Percentiles rank a stretch among this genome's conserved stretches.
Conservation (phyloP, 352 stramenopile species). For the Elongisporangium prolatum region DNA sequence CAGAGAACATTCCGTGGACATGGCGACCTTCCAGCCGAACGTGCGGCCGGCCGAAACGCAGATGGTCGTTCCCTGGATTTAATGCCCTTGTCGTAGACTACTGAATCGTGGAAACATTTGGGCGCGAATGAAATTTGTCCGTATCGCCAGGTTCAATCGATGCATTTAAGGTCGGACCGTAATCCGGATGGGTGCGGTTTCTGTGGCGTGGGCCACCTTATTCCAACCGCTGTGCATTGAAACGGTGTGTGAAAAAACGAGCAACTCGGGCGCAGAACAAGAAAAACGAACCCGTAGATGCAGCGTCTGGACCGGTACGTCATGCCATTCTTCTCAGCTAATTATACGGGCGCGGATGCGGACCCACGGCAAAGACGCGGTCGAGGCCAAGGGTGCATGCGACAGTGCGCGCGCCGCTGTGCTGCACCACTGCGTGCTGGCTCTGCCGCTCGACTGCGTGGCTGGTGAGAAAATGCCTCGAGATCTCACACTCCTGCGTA, state of each 20-base stretch:
- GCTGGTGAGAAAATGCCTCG: background rate
- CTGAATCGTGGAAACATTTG: background rate
- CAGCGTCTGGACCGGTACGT: background rate
- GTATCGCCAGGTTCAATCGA: background rate
- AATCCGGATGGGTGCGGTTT: background rate
- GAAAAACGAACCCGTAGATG: background rate
- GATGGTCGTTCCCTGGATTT: background rate
- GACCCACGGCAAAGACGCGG: background rate
- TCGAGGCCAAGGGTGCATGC: background rate
- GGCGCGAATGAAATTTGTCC: background rate
- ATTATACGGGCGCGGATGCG: background rate
- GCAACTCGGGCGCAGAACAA: background rate
- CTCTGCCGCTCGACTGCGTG: background rate
- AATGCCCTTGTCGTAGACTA: background rate
- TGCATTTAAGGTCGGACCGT: background rate
- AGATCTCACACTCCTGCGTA: constrained; percentile 25
- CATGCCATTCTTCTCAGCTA: background rate
- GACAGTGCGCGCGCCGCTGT: background rate
- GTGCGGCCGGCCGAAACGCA: background rate
- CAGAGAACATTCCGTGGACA: background rate
- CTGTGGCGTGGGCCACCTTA: background rate
- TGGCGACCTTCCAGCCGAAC: background rate
- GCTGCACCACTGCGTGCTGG: background rate
- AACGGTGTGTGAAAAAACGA: background rate
- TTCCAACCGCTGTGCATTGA: background rate